Conservation (phyloP, 805 yeast species). For the Metschnikowia santaceciliae region DNA sequence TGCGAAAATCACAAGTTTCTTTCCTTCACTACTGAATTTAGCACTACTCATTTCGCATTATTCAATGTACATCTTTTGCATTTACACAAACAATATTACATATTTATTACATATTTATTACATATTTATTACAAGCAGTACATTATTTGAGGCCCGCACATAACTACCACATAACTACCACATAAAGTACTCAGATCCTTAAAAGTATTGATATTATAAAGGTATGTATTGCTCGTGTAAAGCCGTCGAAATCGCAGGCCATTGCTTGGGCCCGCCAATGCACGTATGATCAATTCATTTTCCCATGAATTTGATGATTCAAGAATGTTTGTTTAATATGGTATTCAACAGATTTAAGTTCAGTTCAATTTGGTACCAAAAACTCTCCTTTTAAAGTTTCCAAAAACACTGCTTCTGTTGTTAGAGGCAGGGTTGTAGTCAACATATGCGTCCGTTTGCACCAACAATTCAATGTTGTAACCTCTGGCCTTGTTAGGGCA, state of each 20-base stretch:
- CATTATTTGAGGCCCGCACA: no score
- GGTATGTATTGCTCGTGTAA: neutral
- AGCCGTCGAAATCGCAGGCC: conserved; percentile 1
- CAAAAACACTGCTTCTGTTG: conserved; percentile 4
- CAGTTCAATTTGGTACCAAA: neutral
- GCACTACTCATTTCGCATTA: no score
- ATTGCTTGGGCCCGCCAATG: conserved; percentile 5
- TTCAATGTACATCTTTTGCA: no score
- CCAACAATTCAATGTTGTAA: conserved; percentile 28
- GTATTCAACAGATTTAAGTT: neutral
- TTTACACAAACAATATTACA: no score
- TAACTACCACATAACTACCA: no score
- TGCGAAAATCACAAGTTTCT: no score
- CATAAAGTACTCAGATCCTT: no score
- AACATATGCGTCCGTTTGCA: conserved; percentile 28
- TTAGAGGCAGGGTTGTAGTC: conserved; percentile 28
- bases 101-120: no score
- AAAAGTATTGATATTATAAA: neutral
- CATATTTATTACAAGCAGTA: no score
- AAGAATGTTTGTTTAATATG: neutral
- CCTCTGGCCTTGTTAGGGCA: no score
- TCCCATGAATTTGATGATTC: neutral
- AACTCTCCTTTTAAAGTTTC: neutral
- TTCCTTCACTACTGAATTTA: no score
- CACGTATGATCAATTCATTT: neutral